Conservation (phyloP, 2,329 filamentous ascomycete genomes). For the Pseudohalonectria lignicola region DNA sequence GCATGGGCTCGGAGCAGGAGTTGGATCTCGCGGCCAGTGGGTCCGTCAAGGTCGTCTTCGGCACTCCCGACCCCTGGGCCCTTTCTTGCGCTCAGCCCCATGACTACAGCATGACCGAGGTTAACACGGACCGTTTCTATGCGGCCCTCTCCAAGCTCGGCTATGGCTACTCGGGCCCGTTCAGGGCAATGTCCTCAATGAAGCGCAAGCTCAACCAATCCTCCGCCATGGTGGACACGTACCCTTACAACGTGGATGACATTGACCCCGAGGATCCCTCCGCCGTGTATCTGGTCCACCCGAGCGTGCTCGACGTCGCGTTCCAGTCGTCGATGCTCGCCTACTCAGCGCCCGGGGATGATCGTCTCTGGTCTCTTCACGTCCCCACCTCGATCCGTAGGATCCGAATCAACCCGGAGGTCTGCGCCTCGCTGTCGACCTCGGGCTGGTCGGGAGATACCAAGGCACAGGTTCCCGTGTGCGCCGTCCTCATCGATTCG, state of each 20-base stretch:
- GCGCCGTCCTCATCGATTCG: too few relatives aligned
- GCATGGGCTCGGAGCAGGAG: too few relatives aligned
- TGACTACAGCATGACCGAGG: neutral
- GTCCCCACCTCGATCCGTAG: constrained; percentile 14
- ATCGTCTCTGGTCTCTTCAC: constrained; percentile 18
- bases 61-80: too few relatives aligned
- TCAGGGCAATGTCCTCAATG: too few relatives aligned
- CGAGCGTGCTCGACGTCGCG: constrained; percentile 19
- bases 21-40: neutral
- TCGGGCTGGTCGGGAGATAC: too few relatives aligned
- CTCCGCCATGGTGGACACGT: neutral
- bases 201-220: neutral
- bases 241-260: neutral
- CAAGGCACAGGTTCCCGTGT: too few relatives aligned
- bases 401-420: neutral
- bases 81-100: too few relatives aligned
- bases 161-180: neutral
- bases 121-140: neutral
- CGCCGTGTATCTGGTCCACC: constrained; percentile 17
- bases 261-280: neutral
- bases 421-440: too few relatives aligned
- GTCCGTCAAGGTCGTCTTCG: neutral
- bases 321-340: constrained; percentile 23
- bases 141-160: neutral
- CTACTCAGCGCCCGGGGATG: constrained; percentile 19